phyloP scores from a whole-genome alignment of 176 grass and related monocot genomes.

The Coix lacrymajobi region DNA sequence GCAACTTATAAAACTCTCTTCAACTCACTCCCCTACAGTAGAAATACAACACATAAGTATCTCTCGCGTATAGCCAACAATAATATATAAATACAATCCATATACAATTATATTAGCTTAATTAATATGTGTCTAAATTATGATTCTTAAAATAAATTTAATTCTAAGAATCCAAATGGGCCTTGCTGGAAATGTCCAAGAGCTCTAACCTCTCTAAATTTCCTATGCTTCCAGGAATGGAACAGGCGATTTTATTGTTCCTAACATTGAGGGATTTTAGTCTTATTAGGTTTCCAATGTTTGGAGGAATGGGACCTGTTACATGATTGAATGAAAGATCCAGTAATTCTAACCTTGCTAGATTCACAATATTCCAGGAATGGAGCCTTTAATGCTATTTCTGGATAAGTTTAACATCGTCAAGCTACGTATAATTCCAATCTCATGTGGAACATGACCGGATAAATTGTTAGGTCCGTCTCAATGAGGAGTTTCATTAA shows the following conservation, averaged over 20 bases:
- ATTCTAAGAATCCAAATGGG: too few species aligned
- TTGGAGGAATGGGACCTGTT: background rate
- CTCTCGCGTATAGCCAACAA: too few species aligned
- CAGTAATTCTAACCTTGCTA: background rate
- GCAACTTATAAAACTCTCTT: too few species aligned
- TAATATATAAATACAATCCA: too few species aligned
- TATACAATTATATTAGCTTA: too few species aligned
- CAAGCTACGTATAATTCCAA: background rate
- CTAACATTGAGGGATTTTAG: background rate
- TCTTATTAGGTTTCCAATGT: background rate
- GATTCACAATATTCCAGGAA: background rate
- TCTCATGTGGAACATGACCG: background rate
- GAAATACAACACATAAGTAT: too few species aligned
- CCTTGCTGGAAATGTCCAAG: background rate
- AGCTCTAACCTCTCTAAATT: background rate
- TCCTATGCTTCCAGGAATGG: background rate
- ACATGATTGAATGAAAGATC: background rate
- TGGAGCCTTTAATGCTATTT: background rate
- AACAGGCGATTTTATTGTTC: background rate
- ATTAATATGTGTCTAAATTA: too few species aligned
- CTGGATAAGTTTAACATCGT: background rate
- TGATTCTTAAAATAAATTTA: too few species aligned
- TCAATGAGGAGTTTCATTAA: too few species aligned
- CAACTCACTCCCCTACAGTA: too few species aligned
- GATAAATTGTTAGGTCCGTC: background rate